A percentile compares a stretch with the other conserved stretches of the same genome.
phyloP scores from a whole-genome alignment of 2,329 filamentous ascomycete species.

The Pestalotiopsis sp. region DNA sequence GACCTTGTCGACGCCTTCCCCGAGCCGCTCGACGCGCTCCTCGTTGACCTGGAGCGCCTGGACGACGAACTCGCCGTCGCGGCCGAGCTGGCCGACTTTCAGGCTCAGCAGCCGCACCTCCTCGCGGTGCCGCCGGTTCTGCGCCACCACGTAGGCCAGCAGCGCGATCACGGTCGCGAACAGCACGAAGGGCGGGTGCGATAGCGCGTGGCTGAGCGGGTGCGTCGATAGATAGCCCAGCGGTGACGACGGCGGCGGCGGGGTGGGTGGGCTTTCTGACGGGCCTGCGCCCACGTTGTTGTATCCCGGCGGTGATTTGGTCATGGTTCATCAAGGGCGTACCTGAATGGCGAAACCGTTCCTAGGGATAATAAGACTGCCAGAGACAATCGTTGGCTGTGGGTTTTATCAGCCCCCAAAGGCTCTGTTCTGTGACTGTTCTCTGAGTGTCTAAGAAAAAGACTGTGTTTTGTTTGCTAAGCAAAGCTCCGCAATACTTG shows the following conservation, averaged over 20 bases:
- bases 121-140: slow-evolving; percentile 1
- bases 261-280: background rate
- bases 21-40: background rate
- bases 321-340: background rate
- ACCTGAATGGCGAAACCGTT: too few relatives aligned
- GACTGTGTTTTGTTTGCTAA: background rate
- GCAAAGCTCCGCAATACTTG: background rate
- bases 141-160: background rate
- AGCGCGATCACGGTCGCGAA: background rate
- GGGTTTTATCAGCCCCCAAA: background rate
- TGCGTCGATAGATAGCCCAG: background rate
- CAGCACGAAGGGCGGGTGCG: slow-evolving; percentile 6
- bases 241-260: background rate
- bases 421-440: background rate
- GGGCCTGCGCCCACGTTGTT: background rate
- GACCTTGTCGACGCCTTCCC: background rate
- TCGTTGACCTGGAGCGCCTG: background rate
- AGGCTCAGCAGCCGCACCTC: background rate
- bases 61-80: background rate
- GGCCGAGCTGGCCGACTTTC: background rate
- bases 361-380: too few relatives aligned
- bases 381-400: too few relatives aligned
- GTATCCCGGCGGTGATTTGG: background rate
- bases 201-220: background rate
- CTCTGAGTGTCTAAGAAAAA: background rate